These are phyloP conservation scores for Leucosporidium scottii DNA, from an alignment of 768 basidiomycete genomes.

Conservation along the genomic window DNA sequence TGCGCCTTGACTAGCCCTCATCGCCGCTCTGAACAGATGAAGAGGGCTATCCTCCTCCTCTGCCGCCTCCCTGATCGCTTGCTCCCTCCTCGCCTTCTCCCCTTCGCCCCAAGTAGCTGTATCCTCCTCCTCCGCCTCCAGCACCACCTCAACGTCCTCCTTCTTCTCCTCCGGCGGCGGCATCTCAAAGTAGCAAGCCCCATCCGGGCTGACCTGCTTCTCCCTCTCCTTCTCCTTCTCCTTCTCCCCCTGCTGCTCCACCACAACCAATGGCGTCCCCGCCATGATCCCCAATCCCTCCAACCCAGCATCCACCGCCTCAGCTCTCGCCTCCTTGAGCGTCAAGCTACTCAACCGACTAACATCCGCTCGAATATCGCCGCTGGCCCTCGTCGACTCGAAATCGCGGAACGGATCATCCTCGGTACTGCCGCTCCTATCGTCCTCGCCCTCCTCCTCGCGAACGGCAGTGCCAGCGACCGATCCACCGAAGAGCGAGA, in stretches of 20 bases:
- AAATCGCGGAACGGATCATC: conserved; percentile 27
- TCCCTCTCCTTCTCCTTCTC: no score
- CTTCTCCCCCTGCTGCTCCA: not conserved
- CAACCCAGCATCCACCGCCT: conserved; percentile 5
- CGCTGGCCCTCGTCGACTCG: not conserved
- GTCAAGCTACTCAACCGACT: no score
- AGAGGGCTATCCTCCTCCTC: conserved; percentile 29
- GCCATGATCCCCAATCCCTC: conserved; percentile 28
- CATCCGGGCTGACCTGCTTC: not conserved
- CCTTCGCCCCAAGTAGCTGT: conserved; percentile 33
- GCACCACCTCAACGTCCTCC: not conserved
- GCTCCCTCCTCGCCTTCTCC: conserved; percentile 46
- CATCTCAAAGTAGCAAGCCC: conserved; percentile 9
- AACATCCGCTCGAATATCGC: not conserved
- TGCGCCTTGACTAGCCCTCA: no score
- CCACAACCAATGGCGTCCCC: conserved; percentile 14
- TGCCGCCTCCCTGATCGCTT: conserved; percentile 45
- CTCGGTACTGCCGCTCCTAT: conserved; percentile 22
- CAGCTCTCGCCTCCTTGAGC: not conserved
- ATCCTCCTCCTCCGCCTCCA: conserved; percentile 38
- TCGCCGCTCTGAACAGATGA: not conserved
- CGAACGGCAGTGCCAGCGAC: conserved; percentile 11
- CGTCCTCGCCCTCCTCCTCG: conserved; percentile 32
- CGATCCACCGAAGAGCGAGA: conserved; percentile 16
- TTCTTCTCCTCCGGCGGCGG: conserved; percentile 43